Base-by-base conservation (phyloP, 169 alveolate genomes). In the Plasmodium gonderi region DNA sequence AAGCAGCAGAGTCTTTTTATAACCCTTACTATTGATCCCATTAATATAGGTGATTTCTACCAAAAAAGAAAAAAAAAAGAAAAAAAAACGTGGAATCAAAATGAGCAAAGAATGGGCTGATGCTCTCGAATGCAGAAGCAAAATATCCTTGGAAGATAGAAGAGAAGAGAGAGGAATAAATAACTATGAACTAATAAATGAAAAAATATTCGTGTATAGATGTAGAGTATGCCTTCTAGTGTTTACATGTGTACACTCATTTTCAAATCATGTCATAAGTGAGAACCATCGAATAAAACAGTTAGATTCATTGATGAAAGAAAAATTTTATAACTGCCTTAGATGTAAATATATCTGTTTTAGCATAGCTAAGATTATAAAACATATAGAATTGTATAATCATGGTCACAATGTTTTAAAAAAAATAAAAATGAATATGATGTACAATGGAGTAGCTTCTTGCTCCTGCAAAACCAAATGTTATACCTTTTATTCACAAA, bases 211-310 rank as follows among this genome's bases (percentile, higher is more conserved):
- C 49, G 93, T 87, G 17, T 87, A 87, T 68, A 36, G 74, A 38
- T 87, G 93, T 44, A 87, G 60, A 26, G 47, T 67, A 60, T 87
- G 93, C 40, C 72, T 87, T 26, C 36, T 87, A 44, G 79, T 77
- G 47, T 87, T 87, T 65, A 87, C 93, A 17, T 87, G 93, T 17
- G 93, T 76, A 29, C 82, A 87, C 47, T 38, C 80, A 0, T 87
- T 87, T 75, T 82, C 87, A 40, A 42, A 38, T 29, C 93, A 87
- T 42, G 79, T 87, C 14, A 36, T 60, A 17, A 64, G 23, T 26
- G 93, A 87, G 49, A 87, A 87, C 51, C 93, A 87, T 67, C 60
- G 77, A 51, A 77, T 87, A 60, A 87, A 87, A 40, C 93, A 87
- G 31, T 67, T 87, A 23, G 87, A 87, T n/a, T 54, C 79, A 14